Conservation (phyloP, 192 early-diverging fungal genomes). For the Umbelopsis vinacea region DNA sequence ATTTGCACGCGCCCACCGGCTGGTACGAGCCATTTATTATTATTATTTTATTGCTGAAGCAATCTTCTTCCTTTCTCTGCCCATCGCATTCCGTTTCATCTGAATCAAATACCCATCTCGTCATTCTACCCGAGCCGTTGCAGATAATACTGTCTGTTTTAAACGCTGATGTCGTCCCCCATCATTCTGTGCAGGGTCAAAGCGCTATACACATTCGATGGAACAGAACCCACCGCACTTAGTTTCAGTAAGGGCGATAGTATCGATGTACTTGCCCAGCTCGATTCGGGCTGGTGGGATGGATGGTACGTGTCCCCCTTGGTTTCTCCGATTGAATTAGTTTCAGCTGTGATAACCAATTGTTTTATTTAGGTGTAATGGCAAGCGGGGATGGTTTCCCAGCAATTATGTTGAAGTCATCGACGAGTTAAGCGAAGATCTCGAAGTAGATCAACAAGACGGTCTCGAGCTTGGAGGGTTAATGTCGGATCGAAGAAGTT, state of each 20-base stretch:
- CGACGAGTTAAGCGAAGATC: background rate
- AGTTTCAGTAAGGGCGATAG: constrained; percentile 84
- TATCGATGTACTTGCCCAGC: constrained; percentile 88
- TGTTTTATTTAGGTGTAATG: constrained; percentile 52
- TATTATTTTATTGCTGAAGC: constrained; percentile 15
- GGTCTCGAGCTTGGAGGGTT: constrained; percentile 1
- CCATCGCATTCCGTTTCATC: constrained; percentile 8
- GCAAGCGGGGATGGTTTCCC: constrained; percentile 89
- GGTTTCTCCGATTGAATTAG: background rate
- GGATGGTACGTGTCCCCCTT: constrained; percentile 54
- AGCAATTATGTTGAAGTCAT: constrained; percentile 81
- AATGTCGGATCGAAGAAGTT: constrained; percentile 16
- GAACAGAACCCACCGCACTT: constrained; percentile 76
- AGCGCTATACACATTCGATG: constrained; percentile 88
- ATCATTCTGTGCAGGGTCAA: constrained; percentile 51
- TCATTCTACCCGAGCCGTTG: background rate
- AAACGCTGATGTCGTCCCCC: constrained; percentile 9
- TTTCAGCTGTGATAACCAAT: background rate
- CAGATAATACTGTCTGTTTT: background rate
- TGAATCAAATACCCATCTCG: background rate
- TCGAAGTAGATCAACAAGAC: constrained; percentile 1
- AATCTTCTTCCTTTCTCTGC: background rate
- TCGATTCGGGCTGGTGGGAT: constrained; percentile 98
- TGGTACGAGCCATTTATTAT: background rate
- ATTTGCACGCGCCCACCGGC: too few species aligned